Percentiles rank a stretch among this genome's conserved stretches.
Evolutionary conservation across 805 yeast genomes (phyloP).

Genomic region (Metschnikowia corniflorae): DNA sequence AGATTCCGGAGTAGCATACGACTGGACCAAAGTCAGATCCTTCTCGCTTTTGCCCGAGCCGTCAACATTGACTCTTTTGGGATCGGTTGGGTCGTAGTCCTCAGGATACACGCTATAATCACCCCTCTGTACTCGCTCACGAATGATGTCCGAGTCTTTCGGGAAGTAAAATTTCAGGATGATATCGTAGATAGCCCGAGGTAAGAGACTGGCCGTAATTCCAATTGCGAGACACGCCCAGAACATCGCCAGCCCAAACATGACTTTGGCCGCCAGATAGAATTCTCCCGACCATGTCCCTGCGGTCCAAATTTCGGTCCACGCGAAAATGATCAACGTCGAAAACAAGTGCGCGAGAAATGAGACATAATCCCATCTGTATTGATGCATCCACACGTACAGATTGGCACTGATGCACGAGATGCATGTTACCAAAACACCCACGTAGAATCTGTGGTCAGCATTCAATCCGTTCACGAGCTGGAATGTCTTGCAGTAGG

Average conservation of each 20-base stretch:
- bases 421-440: slow-evolving; percentile 62
- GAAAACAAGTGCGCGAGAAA: slow-evolving; percentile 54
- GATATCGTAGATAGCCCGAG: slow-evolving; percentile 62
- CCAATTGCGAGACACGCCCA: slow-evolving; percentile 72
- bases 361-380: slow-evolving; percentile 80
- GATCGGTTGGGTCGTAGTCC: slow-evolving; percentile 79
- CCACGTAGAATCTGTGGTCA: slow-evolving; percentile 74
- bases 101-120: slow-evolving; percentile 64
- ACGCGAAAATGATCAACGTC: slow-evolving; percentile 56
- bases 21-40: slow-evolving; percentile 2
- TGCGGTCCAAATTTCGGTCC: slow-evolving; percentile 82
- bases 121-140: slow-evolving; percentile 68
- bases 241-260: slow-evolving; percentile 57
- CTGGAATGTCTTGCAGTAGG: slow-evolving; percentile 41
- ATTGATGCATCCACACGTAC: slow-evolving; percentile 63
- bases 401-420: slow-evolving; percentile 65
- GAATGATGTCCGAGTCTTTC: slow-evolving; percentile 64
- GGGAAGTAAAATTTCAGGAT: slow-evolving; percentile 53
- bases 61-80: slow-evolving; percentile 45
- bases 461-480: slow-evolving; percentile 52
- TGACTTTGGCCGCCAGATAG: slow-evolving; percentile 53
- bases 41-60: slow-evolving; percentile 1
- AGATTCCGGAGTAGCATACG: slow-evolving; percentile 3
- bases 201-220: slow-evolving; percentile 59
- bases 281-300: slow-evolving; percentile 50